Evolutionary conservation across 257 asterid genomes (phyloP).

Genomic region (Ballota nigra): DNA sequence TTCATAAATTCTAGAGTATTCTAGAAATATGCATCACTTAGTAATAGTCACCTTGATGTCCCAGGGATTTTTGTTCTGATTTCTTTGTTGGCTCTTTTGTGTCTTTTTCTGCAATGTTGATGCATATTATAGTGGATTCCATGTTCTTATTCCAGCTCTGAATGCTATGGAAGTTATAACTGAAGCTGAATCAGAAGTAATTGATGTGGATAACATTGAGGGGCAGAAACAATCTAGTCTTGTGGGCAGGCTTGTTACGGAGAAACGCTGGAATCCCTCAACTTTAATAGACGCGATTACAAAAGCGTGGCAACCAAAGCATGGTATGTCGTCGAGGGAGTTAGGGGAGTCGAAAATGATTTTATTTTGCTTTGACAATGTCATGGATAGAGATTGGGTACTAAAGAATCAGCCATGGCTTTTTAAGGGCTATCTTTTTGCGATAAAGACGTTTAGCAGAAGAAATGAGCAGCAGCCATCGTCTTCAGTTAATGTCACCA

Average conservation of each 20-base stretch:
- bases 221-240: neutral
- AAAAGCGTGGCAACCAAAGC: neutral
- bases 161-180: neutral
- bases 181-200: neutral
- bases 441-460: neutral
- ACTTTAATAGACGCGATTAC: neutral
- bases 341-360: neutral
- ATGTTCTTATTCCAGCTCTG: neutral
- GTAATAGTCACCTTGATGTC: too few relatives aligned
- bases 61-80: too few relatives aligned
- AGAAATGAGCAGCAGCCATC: neutral
- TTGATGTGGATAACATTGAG: neutral
- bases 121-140: neutral
- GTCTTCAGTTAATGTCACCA: neutral
- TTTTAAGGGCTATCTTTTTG: neutral
- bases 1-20: too few relatives aligned
- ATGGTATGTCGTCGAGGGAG: neutral
- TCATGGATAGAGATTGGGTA: neutral
- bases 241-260: neutral
- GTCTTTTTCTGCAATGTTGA: too few relatives aligned
- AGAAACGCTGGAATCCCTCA: neutral
- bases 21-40: too few relatives aligned
- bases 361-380: neutral
- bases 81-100: too few relatives aligned
- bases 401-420: neutral